Evolutionary conservation across 805 yeast species (phyloP).

Genomic region (Metschnikowia noctiluminum): DNA sequence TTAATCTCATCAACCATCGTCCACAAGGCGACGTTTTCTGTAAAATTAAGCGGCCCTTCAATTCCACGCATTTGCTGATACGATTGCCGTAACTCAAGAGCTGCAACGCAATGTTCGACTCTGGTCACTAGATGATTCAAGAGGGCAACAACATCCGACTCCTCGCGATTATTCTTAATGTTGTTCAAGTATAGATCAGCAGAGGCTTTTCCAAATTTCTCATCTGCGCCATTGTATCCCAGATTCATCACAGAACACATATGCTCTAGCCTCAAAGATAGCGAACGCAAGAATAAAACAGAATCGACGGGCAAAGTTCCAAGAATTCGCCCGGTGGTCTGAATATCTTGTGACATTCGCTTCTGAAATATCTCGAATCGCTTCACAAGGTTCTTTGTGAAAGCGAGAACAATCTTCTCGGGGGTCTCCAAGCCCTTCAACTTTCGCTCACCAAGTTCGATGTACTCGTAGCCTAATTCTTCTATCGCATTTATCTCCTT

Average conservation of each 20-base stretch:
- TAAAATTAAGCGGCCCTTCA: slow-evolving; percentile 22
- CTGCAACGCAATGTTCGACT: slow-evolving; percentile 55
- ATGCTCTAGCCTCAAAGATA: slow-evolving; percentile 57
- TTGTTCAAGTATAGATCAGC: slow-evolving; percentile 23
- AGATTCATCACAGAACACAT: slow-evolving; percentile 51
- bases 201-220: slow-evolving; percentile 24
- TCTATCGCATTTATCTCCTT: slow-evolving; percentile 62
- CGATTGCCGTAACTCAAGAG: slow-evolving; percentile 31
- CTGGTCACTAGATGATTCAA: slow-evolving; percentile 67
- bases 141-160: slow-evolving; percentile 48
- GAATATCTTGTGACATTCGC: slow-evolving; percentile 19
- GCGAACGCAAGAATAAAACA: slow-evolving; percentile 49
- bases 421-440: slow-evolving; percentile 94
- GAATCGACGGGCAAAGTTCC: slow-evolving; percentile 43
- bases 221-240: slow-evolving; percentile 28
- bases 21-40: slow-evolving; percentile 19
- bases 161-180: slow-evolving; percentile 22
- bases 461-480: slow-evolving; percentile 64
- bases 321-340: slow-evolving; percentile 27
- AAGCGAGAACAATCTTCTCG: slow-evolving; percentile 75
- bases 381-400: slow-evolving; percentile 61
- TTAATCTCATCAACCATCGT: slow-evolving; percentile 27
- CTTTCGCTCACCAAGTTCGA: slow-evolving; percentile 79
- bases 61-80: slow-evolving; percentile 19
- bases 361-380: slow-evolving; percentile 49